A percentile compares a stretch with the other conserved stretches of the same genome.
phyloP scores from a whole-genome alignment of 192 early-diverging fungal genomes.

The Gryganskiella cystojenkinii region DNA sequence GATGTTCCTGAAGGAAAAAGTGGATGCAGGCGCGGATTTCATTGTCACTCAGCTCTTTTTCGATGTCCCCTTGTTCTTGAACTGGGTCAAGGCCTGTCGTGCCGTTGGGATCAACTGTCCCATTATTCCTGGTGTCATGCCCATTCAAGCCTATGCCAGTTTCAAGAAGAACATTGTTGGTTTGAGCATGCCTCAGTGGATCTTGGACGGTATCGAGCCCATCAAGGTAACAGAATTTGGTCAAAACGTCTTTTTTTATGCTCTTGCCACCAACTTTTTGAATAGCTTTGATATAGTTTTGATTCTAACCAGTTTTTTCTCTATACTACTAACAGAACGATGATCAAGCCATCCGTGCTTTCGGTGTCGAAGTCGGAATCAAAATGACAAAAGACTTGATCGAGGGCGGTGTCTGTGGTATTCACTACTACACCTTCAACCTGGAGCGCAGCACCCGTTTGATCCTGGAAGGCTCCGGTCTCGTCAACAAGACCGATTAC shows the following conservation, averaged over 20 bases:
- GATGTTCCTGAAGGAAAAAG: conserved; percentile 84
- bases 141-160: conserved; percentile 93
- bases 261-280: background rate
- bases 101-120: conserved; percentile 81
- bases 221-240: conserved; percentile 81
- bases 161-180: conserved; percentile 93
- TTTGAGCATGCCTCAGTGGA: conserved; percentile 87
- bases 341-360: conserved; percentile 96
- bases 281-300: background rate
- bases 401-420: conserved; percentile 75
- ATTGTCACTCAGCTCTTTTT: conserved; percentile 97
- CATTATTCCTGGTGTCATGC: conserved; percentile 97
- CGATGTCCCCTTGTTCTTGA: conserved; percentile 88
- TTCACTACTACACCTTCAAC: conserved; percentile 98
- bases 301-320: background rate
- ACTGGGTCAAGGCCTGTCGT: conserved; percentile 82
- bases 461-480: conserved; percentile 87
- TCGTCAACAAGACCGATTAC: conserved; percentile 69
- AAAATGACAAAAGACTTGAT: conserved; percentile 85
- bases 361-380: conserved; percentile 85
- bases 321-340: conserved; percentile 63
- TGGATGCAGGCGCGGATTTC: conserved; percentile 92
- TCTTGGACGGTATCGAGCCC: conserved; percentile 87
- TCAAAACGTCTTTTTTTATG: too few relatives aligned
- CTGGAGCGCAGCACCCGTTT: conserved; percentile 89